Evolutionary conservation across 495 filamentous ascomycete species (phyloP).

Genomic region (Cryomyces minteri): DNA sequence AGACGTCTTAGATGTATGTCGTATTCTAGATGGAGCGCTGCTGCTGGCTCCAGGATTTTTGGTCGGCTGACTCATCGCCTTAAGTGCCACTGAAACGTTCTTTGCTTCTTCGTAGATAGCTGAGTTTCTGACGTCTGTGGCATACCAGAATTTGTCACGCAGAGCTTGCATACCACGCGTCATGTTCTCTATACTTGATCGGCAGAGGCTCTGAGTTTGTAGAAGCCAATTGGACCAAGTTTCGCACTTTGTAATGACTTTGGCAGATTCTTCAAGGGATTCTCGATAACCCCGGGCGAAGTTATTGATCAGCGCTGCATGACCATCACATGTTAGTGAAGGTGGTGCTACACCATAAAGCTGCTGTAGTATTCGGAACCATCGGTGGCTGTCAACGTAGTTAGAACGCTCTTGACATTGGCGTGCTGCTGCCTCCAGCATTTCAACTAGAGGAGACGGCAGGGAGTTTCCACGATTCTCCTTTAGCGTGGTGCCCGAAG

Average conservation of each 20-base stretch:
- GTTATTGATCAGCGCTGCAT: slow-evolving; percentile 48
- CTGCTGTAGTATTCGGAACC: slow-evolving; percentile 48
- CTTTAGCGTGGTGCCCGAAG: too few relatives aligned
- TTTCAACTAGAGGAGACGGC: slow-evolving; percentile 28
- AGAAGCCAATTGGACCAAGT: slow-evolving; percentile 61
- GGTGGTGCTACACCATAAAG: slow-evolving; percentile 40
- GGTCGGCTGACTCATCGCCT: slow-evolving; percentile 55
- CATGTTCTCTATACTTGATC: slow-evolving; percentile 45
- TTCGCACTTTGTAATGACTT: slow-evolving; percentile 53
- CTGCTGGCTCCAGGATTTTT: slow-evolving; percentile 35
- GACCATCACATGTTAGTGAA: slow-evolving; percentile 44
- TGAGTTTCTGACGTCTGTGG: slow-evolving; percentile 88
- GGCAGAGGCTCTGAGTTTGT: slow-evolving; percentile 51
- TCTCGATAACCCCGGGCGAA: slow-evolving; percentile 51
- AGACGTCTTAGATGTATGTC: slow-evolving; percentile 31
- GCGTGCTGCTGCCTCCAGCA: slow-evolving; percentile 48
- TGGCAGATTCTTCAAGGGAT: slow-evolving; percentile 42
- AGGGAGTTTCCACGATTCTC: too few relatives aligned
- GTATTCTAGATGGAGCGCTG: slow-evolving; percentile 21
- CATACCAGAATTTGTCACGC: slow-evolving; percentile 97
- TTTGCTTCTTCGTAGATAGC: slow-evolving; percentile 76
- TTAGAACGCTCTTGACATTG: slow-evolving; percentile 51
- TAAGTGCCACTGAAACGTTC: slow-evolving; percentile 70
- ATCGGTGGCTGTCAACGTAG: slow-evolving; percentile 50
- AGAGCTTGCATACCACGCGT: slow-evolving; percentile 47